Evolutionary conservation across 805 yeast species (phyloP).

Genomic region (Candida boleticola): DNA sequence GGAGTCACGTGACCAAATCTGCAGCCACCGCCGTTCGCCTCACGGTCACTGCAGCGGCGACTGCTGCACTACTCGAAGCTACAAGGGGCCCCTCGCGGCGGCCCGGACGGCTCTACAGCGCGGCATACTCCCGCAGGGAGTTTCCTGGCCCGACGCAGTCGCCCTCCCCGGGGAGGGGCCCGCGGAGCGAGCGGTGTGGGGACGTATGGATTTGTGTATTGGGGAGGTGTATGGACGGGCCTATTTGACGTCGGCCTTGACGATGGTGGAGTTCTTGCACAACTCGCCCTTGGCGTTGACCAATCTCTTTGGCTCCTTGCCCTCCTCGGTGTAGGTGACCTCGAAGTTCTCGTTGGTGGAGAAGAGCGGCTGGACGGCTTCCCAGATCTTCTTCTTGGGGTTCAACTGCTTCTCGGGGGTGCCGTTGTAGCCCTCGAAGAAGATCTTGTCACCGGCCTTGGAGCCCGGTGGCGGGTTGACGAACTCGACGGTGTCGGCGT

Average conservation of each 20-base stretch:
- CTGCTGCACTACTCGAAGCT: too few species aligned
- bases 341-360: constrained; percentile 73
- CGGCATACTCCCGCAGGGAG: neutral
- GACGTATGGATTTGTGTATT: neutral
- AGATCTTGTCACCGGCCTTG: constrained; percentile 93
- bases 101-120: neutral
- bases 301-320: constrained; percentile 68
- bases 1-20: too few species aligned
- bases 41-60: too few species aligned
- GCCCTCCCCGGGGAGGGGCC: neutral
- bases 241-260: constrained; percentile 61
- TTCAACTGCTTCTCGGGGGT: constrained; percentile 89
- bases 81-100: too few species aligned
- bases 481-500: constrained; percentile 74
- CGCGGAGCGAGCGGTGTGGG: neutral
- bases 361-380: constrained; percentile 88
- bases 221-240: neutral
- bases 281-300: constrained; percentile 77
- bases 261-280: constrained; percentile 71
- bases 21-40: too few species aligned
- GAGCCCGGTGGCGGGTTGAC: constrained; percentile 93
- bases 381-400: constrained; percentile 99
- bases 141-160: neutral
- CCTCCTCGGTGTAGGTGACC: constrained; percentile 79
- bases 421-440: constrained; percentile 88